These are phyloP conservation scores for Nigrospora osmanthi DNA, from an alignment of 2,329 filamentous ascomycete species.

Conservation along the genomic window DNA sequence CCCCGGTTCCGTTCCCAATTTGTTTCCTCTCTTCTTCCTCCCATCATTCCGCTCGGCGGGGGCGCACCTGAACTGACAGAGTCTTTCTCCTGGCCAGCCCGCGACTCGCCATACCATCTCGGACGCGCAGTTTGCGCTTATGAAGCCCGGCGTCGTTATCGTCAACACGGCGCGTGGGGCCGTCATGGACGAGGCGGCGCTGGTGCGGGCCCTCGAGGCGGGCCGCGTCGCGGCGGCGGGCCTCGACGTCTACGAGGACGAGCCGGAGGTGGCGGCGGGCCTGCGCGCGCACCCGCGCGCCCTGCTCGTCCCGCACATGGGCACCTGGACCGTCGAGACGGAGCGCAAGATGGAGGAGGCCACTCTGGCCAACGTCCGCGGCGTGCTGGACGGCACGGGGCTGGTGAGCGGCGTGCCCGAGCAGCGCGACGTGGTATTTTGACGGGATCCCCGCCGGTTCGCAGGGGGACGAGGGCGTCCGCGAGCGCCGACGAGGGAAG, in stretches of 20 bases:
- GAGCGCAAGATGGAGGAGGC: conserved; percentile 65
- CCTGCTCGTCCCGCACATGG: conserved; percentile 77
- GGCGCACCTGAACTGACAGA: neutral
- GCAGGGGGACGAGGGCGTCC: too few relatives aligned
- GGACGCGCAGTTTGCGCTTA: conserved; percentile 59
- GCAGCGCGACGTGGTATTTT: conserved; percentile 35
- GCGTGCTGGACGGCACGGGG: conserved; percentile 52
- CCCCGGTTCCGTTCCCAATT: neutral
- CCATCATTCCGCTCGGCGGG: neutral
- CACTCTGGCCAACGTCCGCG: conserved; percentile 62
- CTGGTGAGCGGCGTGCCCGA: conserved; percentile 67
- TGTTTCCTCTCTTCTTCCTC: neutral
- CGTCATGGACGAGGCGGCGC: conserved; percentile 72
- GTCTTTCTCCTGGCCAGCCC: conserved; percentile 22
- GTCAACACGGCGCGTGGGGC: conserved; percentile 80
- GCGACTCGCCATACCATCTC: conserved; percentile 71
- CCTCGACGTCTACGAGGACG: conserved; percentile 77
- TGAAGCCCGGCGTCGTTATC: conserved; percentile 72
- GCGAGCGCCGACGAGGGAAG: too few relatives aligned
- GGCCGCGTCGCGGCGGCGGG: conserved; percentile 66
- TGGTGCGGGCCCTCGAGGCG: conserved; percentile 63
- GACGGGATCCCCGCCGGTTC: too few relatives aligned
- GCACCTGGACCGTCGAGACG: conserved; percentile 68
- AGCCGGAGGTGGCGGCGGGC: conserved; percentile 68
- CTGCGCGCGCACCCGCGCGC: conserved; percentile 63